phyloP scores from a whole-genome alignment of 1,284 basidiomycete genomes.

The Ustilago sp. region DNA sequence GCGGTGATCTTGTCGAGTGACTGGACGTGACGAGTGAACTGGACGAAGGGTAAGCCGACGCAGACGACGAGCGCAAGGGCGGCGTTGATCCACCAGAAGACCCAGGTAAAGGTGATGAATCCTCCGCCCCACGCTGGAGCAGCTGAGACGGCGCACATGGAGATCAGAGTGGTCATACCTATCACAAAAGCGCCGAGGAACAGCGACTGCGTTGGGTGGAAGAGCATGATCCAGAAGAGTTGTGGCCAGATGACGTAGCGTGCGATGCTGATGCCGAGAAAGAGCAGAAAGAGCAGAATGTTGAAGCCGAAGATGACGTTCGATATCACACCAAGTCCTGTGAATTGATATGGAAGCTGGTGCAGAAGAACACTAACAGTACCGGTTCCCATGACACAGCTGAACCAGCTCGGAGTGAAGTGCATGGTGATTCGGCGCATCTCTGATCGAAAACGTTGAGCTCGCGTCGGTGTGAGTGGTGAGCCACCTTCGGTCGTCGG shows the following conservation, averaged over 20 bases:
- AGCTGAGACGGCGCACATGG: slow-evolving; percentile 72
- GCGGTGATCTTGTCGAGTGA: slow-evolving; percentile 71
- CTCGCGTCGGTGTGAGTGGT: slow-evolving; percentile 8
- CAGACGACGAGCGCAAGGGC: slow-evolving; percentile 75
- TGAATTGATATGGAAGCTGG: slow-evolving; percentile 71
- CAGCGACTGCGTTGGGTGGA: slow-evolving; percentile 77
- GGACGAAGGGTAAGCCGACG: slow-evolving; percentile 77
- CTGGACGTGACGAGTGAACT: slow-evolving; percentile 77
- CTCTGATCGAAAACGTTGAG: slow-evolving; percentile 26
- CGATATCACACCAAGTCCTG: slow-evolving; percentile 70
- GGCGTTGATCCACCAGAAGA: slow-evolving; percentile 80
- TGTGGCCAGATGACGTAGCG: slow-evolving; percentile 76
- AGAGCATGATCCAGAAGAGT: slow-evolving; percentile 74
- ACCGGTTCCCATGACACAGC: slow-evolving; percentile 71
- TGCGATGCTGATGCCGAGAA: slow-evolving; percentile 70
- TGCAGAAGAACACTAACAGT: slow-evolving; percentile 71
- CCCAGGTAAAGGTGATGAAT: slow-evolving; percentile 77
- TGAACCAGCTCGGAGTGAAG: slow-evolving; percentile 61
- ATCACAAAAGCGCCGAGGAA: slow-evolving; percentile 80
- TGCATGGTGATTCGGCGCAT: slow-evolving; percentile 45
- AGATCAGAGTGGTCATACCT: slow-evolving; percentile 78
- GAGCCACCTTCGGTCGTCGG: slow-evolving; percentile 3
- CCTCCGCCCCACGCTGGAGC: slow-evolving; percentile 72
- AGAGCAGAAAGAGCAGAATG: slow-evolving; percentile 75
- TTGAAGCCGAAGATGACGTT: slow-evolving; percentile 78